A percentile compares a stretch with the other conserved stretches of the same genome.
Evolutionary conservation across 345 rosid species (phyloP).

Genomic region (Aquilaria yunnanensis): DNA sequence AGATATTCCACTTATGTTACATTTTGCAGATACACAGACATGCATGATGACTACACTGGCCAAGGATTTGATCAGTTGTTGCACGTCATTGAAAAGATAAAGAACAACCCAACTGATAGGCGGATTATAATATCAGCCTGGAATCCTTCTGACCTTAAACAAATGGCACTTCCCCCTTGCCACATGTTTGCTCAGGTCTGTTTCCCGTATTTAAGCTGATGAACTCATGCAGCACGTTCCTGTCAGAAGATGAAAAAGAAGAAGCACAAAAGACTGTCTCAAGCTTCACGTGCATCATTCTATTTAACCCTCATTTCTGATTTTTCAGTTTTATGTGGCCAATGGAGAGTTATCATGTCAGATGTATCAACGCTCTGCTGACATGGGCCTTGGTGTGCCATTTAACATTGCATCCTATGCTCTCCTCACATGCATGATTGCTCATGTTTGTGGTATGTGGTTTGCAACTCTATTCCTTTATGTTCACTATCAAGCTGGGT

Average conservation of each 20-base stretch:
- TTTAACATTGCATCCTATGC: slow-evolving; percentile 96
- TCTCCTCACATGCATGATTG: slow-evolving; percentile 83
- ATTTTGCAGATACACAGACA: slow-evolving; percentile 67
- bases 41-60: slow-evolving; percentile 93
- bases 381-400: slow-evolving; percentile 97
- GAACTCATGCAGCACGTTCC: too few species aligned
- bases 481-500: too few species aligned
- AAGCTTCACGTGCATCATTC: too few species aligned
- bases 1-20: neutral
- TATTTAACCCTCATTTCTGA: neutral
- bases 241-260: too few species aligned
- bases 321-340: slow-evolving; percentile 75
- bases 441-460: slow-evolving; percentile 86
- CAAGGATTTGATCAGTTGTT: slow-evolving; percentile 94
- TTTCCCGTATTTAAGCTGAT: neutral
- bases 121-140: slow-evolving; percentile 91
- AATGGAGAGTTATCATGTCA: slow-evolving; percentile 92
- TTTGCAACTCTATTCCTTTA: neutral
- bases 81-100: slow-evolving; percentile 87
- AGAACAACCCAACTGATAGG: slow-evolving; percentile 86
- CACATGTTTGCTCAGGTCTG: slow-evolving; percentile 97
- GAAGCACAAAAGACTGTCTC: too few species aligned
- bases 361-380: slow-evolving; percentile 98
- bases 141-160: slow-evolving; percentile 92
- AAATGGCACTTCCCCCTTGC: slow-evolving; percentile 99